Evolutionary conservation across 257 asterid species (phyloP).

Genomic region (Lycium ferocissimum): DNA sequence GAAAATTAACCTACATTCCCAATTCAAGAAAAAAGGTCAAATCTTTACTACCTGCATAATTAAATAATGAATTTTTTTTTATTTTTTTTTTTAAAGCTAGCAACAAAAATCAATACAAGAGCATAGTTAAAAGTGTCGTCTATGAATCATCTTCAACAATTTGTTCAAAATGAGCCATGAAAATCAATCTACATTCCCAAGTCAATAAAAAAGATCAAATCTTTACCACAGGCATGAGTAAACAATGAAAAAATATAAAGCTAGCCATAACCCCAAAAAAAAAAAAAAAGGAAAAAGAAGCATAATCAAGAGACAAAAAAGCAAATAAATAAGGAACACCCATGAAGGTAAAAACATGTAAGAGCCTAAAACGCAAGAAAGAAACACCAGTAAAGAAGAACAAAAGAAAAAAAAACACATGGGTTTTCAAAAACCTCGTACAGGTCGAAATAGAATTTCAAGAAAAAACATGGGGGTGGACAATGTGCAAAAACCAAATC

Average conservation of each 20-base stretch:
- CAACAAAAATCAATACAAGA: too few relatives aligned
- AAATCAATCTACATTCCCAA: not conserved
- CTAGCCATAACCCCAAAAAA: not conserved
- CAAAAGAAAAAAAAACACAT: not conserved
- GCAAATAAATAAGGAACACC: not conserved
- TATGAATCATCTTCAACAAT: too few relatives aligned
- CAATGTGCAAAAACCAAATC: not conserved
- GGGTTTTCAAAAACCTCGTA: slow-evolving; percentile 11
- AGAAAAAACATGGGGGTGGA: not conserved
- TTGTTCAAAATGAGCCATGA: not conserved
- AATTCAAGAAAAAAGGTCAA: too few relatives aligned
- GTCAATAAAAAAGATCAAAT: not conserved
- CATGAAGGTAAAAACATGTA: not conserved
- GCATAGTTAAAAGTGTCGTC: too few relatives aligned
- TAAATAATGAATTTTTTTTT: too few relatives aligned
- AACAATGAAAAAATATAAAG: not conserved
- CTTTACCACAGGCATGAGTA: not conserved
- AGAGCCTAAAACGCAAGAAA: not conserved
- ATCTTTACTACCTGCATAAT: too few relatives aligned
- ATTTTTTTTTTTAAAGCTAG: too few relatives aligned
- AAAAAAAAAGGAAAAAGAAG: too few relatives aligned
- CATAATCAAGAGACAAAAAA: slow-evolving; percentile 16
- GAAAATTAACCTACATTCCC: too few relatives aligned
- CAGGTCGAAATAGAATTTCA: slow-evolving; percentile 17
- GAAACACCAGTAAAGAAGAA: not conserved